phyloP scores from a whole-genome alignment of 805 yeast genomes.

The Maudiozyma saulgeensis region DNA sequence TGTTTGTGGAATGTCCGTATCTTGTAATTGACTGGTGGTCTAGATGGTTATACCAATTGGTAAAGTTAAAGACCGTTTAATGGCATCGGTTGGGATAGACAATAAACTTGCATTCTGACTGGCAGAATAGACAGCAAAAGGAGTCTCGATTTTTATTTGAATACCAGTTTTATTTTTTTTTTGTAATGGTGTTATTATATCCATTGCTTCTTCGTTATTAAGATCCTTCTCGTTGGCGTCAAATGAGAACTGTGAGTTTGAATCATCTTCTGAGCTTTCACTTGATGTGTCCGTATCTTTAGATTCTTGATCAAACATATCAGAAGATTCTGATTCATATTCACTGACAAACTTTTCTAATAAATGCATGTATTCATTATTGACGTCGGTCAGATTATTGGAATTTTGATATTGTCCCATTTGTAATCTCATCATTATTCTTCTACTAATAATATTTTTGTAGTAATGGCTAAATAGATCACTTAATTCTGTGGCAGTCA shows the following conservation, averaged over 20 bases:
- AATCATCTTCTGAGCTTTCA: not conserved
- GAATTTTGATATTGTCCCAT: constrained; percentile 16
- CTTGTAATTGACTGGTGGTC: not conserved
- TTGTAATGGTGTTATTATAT: not conserved
- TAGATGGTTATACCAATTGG: constrained; percentile 16
- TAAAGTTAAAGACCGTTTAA: constrained; percentile 23
- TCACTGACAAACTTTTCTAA: constrained; percentile 1
- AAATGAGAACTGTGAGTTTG: not conserved
- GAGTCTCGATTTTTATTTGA: constrained; percentile 5
- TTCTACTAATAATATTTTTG: constrained; percentile 18
- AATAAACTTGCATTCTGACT: constrained; percentile 10
- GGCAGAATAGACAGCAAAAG: constrained; percentile 4
- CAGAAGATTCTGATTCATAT: constrained; percentile 4
- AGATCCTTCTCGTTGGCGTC: constrained; percentile 2
- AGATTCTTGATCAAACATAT: constrained; percentile 4
- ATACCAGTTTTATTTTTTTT: not conserved
- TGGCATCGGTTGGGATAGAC: constrained; percentile 11
- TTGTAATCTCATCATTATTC: constrained; percentile 23
- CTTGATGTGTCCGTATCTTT: not conserved
- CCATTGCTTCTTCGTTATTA: constrained; percentile 1
- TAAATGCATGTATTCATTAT: constrained; percentile 4
- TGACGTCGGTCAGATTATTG: constrained; percentile 7
- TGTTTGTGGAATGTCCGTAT: not conserved
- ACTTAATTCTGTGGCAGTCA: constrained; percentile 2
- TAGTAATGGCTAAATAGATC: constrained; percentile 17